Conservation (phyloP, 2,329 filamentous ascomycete genomes). For the Aphanoascus verrucosus region DNA sequence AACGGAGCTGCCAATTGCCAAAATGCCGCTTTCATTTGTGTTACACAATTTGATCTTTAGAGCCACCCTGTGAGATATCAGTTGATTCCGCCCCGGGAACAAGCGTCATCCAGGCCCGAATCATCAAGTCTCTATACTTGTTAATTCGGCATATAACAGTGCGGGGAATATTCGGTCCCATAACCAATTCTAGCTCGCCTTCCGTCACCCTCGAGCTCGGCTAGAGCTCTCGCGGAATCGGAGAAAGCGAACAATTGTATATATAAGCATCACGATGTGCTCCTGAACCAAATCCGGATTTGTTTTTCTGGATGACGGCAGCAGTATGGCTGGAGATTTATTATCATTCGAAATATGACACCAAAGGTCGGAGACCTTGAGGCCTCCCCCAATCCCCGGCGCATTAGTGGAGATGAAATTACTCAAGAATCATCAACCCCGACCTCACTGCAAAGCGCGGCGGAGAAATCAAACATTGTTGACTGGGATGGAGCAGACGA, state of each 20-base stretch:
- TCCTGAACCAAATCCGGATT: not conserved
- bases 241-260: not conserved
- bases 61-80: slow-evolving; percentile 1
- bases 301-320: not conserved
- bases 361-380: not conserved
- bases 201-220: not conserved
- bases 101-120: not conserved
- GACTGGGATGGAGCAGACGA: slow-evolving; percentile 21
- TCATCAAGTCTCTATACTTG: not conserved
- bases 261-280: not conserved
- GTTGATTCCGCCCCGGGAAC: slow-evolving; percentile 3
- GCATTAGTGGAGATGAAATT: not conserved
- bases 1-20: not conserved
- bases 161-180: not conserved
- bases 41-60: slow-evolving; percentile 1
- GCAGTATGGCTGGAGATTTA: not conserved
- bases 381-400: not conserved
- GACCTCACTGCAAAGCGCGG: not conserved
- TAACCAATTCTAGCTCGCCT: not conserved
- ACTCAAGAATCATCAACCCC: not conserved
- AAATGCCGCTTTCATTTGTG: not conserved
- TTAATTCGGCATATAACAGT: not conserved
- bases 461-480: slow-evolving; percentile 16
- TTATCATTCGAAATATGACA: not conserved
- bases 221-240: not conserved